Evolutionary conservation across 2,329 filamentous ascomycete genomes (phyloP).

Genomic region (Xylariaceae sp.): DNA sequence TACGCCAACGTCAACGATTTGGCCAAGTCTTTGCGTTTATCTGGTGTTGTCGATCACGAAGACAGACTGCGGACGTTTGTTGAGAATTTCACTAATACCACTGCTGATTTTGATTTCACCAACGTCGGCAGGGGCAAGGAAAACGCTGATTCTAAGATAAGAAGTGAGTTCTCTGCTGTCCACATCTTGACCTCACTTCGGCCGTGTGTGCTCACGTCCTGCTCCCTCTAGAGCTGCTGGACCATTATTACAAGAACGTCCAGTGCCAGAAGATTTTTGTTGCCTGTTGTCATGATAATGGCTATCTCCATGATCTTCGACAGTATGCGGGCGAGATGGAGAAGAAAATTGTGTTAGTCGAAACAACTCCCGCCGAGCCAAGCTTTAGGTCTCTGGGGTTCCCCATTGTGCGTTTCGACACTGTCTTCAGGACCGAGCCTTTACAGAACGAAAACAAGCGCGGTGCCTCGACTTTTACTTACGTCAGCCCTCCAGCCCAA

Average conservation of each 20-base stretch:
- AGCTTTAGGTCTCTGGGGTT: conserved; percentile 29
- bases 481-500: conserved; percentile 19
- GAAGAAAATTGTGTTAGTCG: conserved; percentile 26
- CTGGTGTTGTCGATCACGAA: conserved; percentile 28
- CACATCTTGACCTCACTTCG: background rate
- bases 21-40: conserved; percentile 29
- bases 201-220: conserved; percentile 6
- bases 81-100: conserved; percentile 31
- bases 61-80: conserved; percentile 31
- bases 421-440: conserved; percentile 29
- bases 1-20: conserved; percentile 33
- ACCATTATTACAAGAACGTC: conserved; percentile 30
- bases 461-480: conserved; percentile 11
- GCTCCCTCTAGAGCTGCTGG: conserved; percentile 27
- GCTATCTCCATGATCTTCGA: conserved; percentile 32
- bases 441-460: conserved; percentile 30
- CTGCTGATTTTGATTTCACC: conserved; percentile 32
- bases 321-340: conserved; percentile 26
- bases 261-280: conserved; percentile 32
- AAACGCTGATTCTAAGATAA: conserved; percentile 31
- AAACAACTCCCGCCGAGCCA: conserved; percentile 31
- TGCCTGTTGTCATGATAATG: conserved; percentile 33
- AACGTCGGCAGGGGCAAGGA: conserved; percentile 33
- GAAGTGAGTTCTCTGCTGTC: conserved; percentile 20
- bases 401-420: conserved; percentile 29